Evolutionary conservation across 2,329 filamentous ascomycete species (phyloP).

Genomic region (Dactylellina parvicollis): DNA sequence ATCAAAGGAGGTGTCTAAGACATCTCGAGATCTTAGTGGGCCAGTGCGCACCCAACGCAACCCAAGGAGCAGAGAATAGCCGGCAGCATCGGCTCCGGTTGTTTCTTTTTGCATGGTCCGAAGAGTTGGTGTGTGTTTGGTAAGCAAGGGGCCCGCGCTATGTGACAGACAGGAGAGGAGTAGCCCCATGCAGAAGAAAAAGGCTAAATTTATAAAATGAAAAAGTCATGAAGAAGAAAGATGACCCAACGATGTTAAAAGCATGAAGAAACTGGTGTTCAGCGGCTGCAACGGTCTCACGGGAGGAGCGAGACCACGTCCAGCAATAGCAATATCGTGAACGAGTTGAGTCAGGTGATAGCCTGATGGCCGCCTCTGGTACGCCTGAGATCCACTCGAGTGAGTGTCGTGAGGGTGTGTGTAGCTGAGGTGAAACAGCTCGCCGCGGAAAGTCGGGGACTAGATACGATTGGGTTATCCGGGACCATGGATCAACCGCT

Average conservation of each 20-base stretch:
- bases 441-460: conserved; percentile 40
- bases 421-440: conserved; percentile 52
- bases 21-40: conserved; percentile 41
- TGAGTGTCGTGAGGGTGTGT: conserved; percentile 10
- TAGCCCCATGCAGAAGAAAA: conserved; percentile 30
- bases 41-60: conserved; percentile 18
- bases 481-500: conserved; percentile 51
- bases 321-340: background rate
- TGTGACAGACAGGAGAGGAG: conserved; percentile 37
- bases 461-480: conserved; percentile 50
- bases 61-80: conserved; percentile 32
- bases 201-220: no score
- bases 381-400: background rate
- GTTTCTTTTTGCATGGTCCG: conserved; percentile 22
- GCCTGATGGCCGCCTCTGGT: background rate
- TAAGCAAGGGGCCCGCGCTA: conserved; percentile 19
- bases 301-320: background rate
- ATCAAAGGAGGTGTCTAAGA: conserved; percentile 52
- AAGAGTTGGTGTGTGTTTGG: conserved; percentile 24
- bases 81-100: conserved; percentile 23
- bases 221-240: background rate
- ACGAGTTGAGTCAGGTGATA: conserved; percentile 36
- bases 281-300: conserved; percentile 12
- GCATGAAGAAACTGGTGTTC: background rate
- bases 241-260: conserved; percentile 4